phyloP scores from a whole-genome alignment of 176 grass and related monocot species.

The Paspalum notatum region DNA sequence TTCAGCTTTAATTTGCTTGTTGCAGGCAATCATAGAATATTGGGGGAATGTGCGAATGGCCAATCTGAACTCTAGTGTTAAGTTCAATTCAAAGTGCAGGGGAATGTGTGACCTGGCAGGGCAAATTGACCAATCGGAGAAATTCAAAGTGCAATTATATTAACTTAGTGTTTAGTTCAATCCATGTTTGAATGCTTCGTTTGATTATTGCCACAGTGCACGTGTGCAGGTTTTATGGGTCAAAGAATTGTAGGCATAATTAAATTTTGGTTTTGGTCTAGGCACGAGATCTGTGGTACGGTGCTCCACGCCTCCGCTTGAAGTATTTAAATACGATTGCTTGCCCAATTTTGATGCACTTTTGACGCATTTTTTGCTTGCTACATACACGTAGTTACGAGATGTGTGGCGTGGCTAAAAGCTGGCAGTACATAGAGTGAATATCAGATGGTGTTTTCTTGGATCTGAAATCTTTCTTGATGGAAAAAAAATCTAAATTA shows the following conservation, averaged over 20 bases:
- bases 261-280: neutral
- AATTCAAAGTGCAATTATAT: neutral
- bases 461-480: too few species aligned
- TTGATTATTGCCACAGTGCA: neutral
- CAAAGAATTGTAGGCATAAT: neutral
- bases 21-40: conserved; percentile 28
- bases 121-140: conserved; percentile 26
- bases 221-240: neutral
- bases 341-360: neutral
- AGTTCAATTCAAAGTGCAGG: too few species aligned
- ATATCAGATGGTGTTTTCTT: neutral
- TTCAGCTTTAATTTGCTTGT: conserved; percentile 14
- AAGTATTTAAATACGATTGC: neutral
- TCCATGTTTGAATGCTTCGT: neutral
- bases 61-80: too few species aligned
- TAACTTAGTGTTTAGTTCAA: neutral
- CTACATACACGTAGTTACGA: neutral
- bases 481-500: too few species aligned
- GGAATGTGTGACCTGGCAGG: conserved; percentile 15
- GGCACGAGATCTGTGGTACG: neutral
- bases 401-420: neutral
- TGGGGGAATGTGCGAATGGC: conserved; percentile 6
- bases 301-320: neutral
- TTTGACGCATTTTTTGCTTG: neutral
- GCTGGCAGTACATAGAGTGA: too few species aligned